Conservation (phyloP, 2,329 filamentous ascomycete genomes). For the Mariannaea elegans region DNA sequence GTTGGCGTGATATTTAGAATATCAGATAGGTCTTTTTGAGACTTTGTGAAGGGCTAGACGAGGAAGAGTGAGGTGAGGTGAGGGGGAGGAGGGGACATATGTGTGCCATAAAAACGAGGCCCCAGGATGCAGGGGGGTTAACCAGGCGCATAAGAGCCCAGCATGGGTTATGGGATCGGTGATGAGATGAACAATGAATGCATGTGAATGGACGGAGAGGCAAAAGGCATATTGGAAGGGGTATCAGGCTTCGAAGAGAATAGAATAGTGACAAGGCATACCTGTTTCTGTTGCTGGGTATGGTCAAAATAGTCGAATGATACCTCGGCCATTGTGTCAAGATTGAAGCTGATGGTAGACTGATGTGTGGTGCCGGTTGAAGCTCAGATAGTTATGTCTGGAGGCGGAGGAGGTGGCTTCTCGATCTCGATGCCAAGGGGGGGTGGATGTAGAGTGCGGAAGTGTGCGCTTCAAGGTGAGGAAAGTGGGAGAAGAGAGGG, state of each 20-base stretch:
- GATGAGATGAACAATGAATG: slow-evolving; percentile 9
- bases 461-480: neutral
- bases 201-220: slow-evolving; percentile 11
- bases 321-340: slow-evolving; percentile 39
- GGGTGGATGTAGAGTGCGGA: slow-evolving; percentile 1
- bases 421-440: slow-evolving; percentile 22
- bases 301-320: slow-evolving; percentile 42
- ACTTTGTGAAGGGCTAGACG: slow-evolving; percentile 25
- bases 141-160: slow-evolving; percentile 21
- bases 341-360: slow-evolving; percentile 29
- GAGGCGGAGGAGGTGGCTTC: slow-evolving; percentile 14
- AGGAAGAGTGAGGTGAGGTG: slow-evolving; percentile 35
- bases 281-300: slow-evolving; percentile 39
- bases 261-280: slow-evolving; percentile 25
- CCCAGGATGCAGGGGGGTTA: slow-evolving; percentile 33
- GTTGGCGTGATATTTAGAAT: slow-evolving; percentile 23
- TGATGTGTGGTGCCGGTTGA: slow-evolving; percentile 29
- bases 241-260: slow-evolving; percentile 17
- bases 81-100: slow-evolving; percentile 29
- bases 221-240: slow-evolving; percentile 16
- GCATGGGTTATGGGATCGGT: slow-evolving; percentile 21
- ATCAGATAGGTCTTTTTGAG: slow-evolving; percentile 27
- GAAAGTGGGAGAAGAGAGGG: neutral
- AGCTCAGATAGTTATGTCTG: slow-evolving; percentile 27
- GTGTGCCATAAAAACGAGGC: slow-evolving; percentile 41